phyloP scores from a whole-genome alignment of 345 rosid genomes.

The Firmiana major region DNA sequence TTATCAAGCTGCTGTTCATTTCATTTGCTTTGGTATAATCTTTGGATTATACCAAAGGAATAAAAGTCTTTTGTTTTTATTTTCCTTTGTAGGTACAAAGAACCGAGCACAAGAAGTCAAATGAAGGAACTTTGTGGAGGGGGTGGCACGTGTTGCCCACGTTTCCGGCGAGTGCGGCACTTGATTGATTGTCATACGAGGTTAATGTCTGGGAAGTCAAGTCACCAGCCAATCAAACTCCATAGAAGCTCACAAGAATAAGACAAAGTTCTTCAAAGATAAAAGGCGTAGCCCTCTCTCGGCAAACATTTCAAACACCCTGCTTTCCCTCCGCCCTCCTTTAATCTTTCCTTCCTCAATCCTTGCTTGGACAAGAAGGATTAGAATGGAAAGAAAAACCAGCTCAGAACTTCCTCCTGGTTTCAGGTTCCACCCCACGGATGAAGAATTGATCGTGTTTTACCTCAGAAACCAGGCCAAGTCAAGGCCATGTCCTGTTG shows the following conservation, averaged over 20 bases:
- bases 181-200: too few species aligned
- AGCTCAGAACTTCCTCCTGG: slow-evolving; percentile 70
- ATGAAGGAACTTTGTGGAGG: background rate
- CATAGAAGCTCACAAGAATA: slow-evolving; percentile 21
- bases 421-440: slow-evolving; percentile 89
- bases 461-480: slow-evolving; percentile 80
- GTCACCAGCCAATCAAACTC: slow-evolving; percentile 47
- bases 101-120: background rate
- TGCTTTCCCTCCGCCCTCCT: slow-evolving; percentile 4
- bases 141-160: background rate
- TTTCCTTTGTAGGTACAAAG: too few species aligned
- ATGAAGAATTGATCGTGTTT: slow-evolving; percentile 70
- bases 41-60: too few species aligned
- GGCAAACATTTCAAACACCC: slow-evolving; percentile 70
- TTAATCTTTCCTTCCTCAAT: background rate
- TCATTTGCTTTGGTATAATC: too few species aligned
- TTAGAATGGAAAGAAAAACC: slow-evolving; percentile 28
- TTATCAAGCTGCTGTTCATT: too few species aligned
- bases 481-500: slow-evolving; percentile 72
- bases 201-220: slow-evolving; percentile 22
- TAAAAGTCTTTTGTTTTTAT: too few species aligned
- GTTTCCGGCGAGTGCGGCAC: background rate
- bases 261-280: slow-evolving; percentile 45
- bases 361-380: background rate
- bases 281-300: slow-evolving; percentile 48